Percentiles rank a stretch among this genome's conserved stretches.
Evolutionary conservation across 2,329 filamentous ascomycete species (phyloP).

Genomic region (Orbilia oligospora): DNA sequence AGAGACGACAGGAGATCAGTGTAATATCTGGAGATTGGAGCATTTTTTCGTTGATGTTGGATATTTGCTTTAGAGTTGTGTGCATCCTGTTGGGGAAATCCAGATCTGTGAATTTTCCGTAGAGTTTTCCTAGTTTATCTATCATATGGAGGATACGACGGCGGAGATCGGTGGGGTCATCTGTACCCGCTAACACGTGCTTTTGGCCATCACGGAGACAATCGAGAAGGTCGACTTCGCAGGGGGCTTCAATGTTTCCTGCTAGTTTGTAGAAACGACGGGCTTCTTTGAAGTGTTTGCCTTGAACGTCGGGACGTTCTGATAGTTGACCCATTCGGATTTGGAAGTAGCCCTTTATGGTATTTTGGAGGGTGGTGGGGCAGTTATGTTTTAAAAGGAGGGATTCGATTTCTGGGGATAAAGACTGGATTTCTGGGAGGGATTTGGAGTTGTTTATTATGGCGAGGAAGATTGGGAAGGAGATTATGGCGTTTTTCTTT

Average conservation of each 20-base stretch:
- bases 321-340: constrained; percentile 45
- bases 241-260: constrained; percentile 51
- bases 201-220: constrained; percentile 26
- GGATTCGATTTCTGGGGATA: background rate
- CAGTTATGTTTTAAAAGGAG: constrained; percentile 22
- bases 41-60: constrained; percentile 52
- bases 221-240: constrained; percentile 51
- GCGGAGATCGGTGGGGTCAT: constrained; percentile 15
- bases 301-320: constrained; percentile 9
- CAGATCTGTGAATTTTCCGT: constrained; percentile 50
- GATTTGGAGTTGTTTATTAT: constrained; percentile 34
- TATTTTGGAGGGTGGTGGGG: constrained; percentile 17
- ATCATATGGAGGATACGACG: constrained; percentile 28
- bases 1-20: constrained; percentile 35
- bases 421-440: background rate
- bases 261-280: constrained; percentile 36
- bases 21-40: constrained; percentile 29
- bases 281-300: constrained; percentile 47
- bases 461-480: constrained; percentile 42
- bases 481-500: constrained; percentile 26
- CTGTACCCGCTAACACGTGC: constrained; percentile 20
- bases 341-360: constrained; percentile 45
- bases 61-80: constrained; percentile 39
- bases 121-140: constrained; percentile 42
- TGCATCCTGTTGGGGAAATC: constrained; percentile 55